phyloP scores from a whole-genome alignment of 495 filamentous ascomycete species.

The Jackrogersella minutella region DNA sequence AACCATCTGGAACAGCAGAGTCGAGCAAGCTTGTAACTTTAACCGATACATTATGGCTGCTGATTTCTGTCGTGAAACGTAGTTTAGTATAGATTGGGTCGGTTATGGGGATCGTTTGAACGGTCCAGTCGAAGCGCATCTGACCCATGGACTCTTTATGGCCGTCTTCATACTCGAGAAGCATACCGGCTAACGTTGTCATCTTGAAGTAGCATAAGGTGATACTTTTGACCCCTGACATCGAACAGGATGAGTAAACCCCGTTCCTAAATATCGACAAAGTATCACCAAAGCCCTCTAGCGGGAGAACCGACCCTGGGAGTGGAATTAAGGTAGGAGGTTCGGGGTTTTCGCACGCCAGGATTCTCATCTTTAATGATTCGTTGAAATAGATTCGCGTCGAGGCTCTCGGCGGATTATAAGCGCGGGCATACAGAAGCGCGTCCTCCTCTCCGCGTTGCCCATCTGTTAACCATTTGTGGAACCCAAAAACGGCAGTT shows the following conservation, averaged over 20 bases:
- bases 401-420: neutral
- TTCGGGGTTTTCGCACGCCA: neutral
- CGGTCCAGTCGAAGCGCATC: neutral
- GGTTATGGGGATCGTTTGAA: neutral
- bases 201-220: no score
- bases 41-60: no score
- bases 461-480: neutral
- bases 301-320: neutral
- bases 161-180: neutral
- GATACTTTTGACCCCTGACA: neutral
- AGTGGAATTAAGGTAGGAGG: neutral
- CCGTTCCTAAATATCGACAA: neutral
- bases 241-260: neutral
- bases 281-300: neutral
- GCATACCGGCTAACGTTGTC: neutral
- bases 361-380: neutral
- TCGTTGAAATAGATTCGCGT: neutral
- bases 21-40: neutral
- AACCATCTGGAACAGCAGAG: neutral
- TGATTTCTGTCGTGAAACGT: neutral
- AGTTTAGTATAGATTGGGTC: neutral
- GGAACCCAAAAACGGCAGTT: neutral
- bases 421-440: neutral
- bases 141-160: neutral
- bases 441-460: neutral